Conservation (phyloP, 768 basidiomycete genomes). For the Pulveroboletus sp. region DNA sequence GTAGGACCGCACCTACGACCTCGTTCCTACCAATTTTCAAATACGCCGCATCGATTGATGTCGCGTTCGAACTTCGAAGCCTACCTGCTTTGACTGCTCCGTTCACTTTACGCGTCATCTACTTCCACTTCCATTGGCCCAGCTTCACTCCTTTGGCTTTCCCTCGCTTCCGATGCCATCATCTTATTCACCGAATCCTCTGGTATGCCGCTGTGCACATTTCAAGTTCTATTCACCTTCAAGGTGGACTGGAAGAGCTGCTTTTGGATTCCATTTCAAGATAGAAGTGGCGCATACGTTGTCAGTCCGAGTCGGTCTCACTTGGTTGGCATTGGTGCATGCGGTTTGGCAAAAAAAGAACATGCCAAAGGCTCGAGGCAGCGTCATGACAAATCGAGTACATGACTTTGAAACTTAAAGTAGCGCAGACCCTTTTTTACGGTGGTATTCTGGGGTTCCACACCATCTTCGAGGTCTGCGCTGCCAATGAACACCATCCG, state of each 20-base stretch:
- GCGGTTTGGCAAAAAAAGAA: not conserved
- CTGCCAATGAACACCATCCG: not conserved
- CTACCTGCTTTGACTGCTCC: not conserved
- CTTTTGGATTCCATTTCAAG: slow-evolving; percentile 5
- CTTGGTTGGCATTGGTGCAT: too few species aligned
- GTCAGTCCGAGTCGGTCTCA: not conserved
- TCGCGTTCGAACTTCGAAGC: not conserved
- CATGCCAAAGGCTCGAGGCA: slow-evolving; percentile 9
- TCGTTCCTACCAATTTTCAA: not conserved
- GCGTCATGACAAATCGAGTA: not conserved
- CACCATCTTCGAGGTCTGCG: not conserved
- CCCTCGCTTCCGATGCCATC: too few species aligned
- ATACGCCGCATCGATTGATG: not conserved
- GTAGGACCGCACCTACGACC: too few species aligned
- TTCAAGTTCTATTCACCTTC: not conserved
- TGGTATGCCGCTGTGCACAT: not conserved
- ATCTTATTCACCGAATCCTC: too few species aligned
- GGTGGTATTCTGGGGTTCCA: not conserved
- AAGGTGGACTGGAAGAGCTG: not conserved
- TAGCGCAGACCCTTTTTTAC: not conserved
- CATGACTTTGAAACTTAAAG: not conserved
- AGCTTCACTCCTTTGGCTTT: not conserved
- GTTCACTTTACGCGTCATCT: not conserved
- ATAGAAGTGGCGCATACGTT: not conserved
- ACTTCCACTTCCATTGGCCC: slow-evolving; percentile 3